These are phyloP conservation scores for Conticribra guillardii DNA, from an alignment of 108 stramenopile species.

Conservation along the genomic window DNA sequence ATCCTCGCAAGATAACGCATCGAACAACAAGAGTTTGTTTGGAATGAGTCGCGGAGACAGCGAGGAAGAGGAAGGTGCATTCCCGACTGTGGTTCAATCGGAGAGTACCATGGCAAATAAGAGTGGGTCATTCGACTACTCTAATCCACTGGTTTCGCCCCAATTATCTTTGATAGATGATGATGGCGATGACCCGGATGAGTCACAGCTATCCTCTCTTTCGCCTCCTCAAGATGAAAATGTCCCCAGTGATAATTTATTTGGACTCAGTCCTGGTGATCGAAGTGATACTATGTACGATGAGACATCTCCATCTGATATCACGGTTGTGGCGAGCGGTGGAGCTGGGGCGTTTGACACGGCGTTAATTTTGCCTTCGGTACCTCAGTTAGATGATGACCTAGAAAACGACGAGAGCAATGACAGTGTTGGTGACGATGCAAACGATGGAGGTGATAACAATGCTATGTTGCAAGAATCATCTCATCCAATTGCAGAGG, in stretches of 20 bases:
- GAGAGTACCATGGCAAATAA: neutral
- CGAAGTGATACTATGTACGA: neutral
- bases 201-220: neutral
- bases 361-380: neutral
- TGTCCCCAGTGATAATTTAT: neutral
- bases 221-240: conserved; percentile 1
- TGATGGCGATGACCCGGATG: neutral
- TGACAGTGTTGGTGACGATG: neutral
- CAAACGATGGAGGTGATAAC: too few species aligned
- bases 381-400: neutral
- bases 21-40: too few species aligned
- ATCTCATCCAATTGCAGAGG: too few species aligned
- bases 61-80: conserved; percentile 4
- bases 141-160: neutral
- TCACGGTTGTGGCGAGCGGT: neutral
- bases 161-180: neutral
- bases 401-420: neutral
- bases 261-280: neutral
- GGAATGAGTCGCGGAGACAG: neutral
- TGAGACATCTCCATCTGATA: neutral
- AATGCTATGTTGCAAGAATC: too few species aligned
- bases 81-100: neutral
- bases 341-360: neutral
- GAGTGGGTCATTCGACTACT: neutral
- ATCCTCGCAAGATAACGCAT: neutral